Evolutionary conservation across 176 grass and related monocot species (phyloP), one percentile per base, ranked within the genome.

Genomic region (Leersia perrieri): DNA sequence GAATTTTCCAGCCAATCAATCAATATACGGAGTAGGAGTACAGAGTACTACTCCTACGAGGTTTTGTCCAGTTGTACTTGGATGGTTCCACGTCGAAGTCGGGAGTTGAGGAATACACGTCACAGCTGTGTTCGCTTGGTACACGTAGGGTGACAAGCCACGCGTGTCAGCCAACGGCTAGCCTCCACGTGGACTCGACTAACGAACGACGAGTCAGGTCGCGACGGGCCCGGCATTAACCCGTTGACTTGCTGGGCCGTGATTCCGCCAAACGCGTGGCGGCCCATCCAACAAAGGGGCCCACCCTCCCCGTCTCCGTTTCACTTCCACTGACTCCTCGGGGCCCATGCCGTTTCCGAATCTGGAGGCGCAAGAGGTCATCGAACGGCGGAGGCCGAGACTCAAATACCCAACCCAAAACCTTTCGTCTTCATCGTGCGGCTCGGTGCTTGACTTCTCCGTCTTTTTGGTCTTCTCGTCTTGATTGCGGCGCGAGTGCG

Each of bases 61-160:
- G 47, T 51, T 49, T 51, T 51, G 47, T 51, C 47, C 16, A 51
- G 47, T n/a, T 53, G 49, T n/a, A 61, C 26, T 28, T 81, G 79
- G 78, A 44, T 29, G 26, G 67, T 61, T 71, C 67, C 34, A 23
- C 66, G 34, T 70, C 78, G n/a, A n/a, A 60, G 13, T 20, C 53
- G 47, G 20, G 1, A 15, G 49, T 36, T 70, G 79, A 71, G 3
- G 18, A 11, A 4, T 68, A 31, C 75, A 68, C 47, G 80, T 79
- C 80, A 83, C 60, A 0, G 20, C 25, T 62, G 30, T 11, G 51
- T 27, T 33, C 12, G 22, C 25, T 36, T 15, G 64, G 27, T 78
- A 26, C 51, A 33, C 67, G 51, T 23, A 9, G 62, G 61, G 25
- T 20, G 63, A n/a, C 39, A 84, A 62, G 81, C 76, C 87, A 88